Evolutionary conservation across 495 filamentous ascomycete genomes (phyloP).

Genomic region (Penicillium psychrofluorescens): DNA sequence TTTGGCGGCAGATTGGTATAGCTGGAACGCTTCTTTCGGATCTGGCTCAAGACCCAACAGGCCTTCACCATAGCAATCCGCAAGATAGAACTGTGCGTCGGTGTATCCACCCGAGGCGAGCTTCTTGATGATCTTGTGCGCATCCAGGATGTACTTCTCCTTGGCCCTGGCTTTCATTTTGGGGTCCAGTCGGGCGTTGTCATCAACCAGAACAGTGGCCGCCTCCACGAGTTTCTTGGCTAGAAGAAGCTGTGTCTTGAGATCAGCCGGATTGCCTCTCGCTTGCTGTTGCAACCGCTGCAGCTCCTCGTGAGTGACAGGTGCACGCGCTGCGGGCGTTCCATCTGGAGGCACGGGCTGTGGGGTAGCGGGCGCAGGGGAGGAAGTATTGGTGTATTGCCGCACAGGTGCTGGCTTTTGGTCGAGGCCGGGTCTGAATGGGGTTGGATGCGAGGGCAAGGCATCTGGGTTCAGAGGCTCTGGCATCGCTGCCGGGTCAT

Average conservation of each 20-base stretch:
- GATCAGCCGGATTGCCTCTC: slow-evolving; percentile 63
- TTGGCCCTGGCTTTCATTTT: slow-evolving; percentile 67
- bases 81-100: slow-evolving; percentile 91
- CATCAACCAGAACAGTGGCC: slow-evolving; percentile 62
- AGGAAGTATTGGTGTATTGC: slow-evolving; percentile 51
- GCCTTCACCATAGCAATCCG: slow-evolving; percentile 82
- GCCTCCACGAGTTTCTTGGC: slow-evolving; percentile 88
- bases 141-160: slow-evolving; percentile 78
- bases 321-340: slow-evolving; percentile 19
- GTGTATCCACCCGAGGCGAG: slow-evolving; percentile 58
- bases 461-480: slow-evolving; percentile 45
- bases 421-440: slow-evolving; percentile 69
- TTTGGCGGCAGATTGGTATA: slow-evolving; percentile 94
- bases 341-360: slow-evolving; percentile 21
- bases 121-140: slow-evolving; percentile 85
- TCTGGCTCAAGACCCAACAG: slow-evolving; percentile 63
- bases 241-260: slow-evolving; percentile 59
- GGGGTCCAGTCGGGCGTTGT: slow-evolving; percentile 62
- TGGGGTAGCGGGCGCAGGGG: slow-evolving; percentile 22
- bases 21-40: slow-evolving; percentile 78
- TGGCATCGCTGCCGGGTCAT: slow-evolving; percentile 6
- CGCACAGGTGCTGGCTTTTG: slow-evolving; percentile 66
- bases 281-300: slow-evolving; percentile 61
- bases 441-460: slow-evolving; percentile 70
- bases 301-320: slow-evolving; percentile 73